A percentile compares a stretch with the other conserved stretches of the same genome.
Evolutionary conservation across 148 eudicot species (phyloP).

Genomic region (Diospyros kaki): DNA sequence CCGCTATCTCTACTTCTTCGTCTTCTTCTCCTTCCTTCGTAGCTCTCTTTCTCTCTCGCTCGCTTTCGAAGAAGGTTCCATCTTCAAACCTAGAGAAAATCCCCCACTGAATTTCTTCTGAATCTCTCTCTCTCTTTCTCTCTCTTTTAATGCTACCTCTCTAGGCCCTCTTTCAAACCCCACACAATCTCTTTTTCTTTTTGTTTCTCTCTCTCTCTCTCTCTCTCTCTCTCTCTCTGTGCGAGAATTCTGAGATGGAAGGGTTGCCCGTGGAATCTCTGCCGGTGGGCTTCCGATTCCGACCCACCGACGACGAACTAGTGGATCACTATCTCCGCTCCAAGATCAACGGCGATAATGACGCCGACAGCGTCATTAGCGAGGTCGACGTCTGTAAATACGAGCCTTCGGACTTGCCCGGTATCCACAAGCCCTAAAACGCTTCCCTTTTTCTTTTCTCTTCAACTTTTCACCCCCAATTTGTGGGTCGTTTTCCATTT

Average conservation of each 20-base stretch:
- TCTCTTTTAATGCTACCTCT: background rate
- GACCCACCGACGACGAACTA: slow-evolving; percentile 86
- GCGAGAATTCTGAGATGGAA: slow-evolving; percentile 11
- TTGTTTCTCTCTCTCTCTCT: background rate
- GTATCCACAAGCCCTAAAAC: slow-evolving; percentile 20
- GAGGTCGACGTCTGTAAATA: slow-evolving; percentile 88
- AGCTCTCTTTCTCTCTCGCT: too few relatives aligned
- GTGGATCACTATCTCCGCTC: slow-evolving; percentile 67
- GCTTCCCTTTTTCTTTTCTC: background rate
- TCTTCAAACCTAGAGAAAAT: too few relatives aligned
- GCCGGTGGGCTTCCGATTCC: slow-evolving; percentile 84
- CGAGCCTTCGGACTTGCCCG: slow-evolving; percentile 96
- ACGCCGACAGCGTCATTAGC: slow-evolving; percentile 56
- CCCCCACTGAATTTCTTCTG: background rate
- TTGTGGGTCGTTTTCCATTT: background rate
- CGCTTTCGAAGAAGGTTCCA: too few relatives aligned
- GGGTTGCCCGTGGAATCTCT: slow-evolving; percentile 40
- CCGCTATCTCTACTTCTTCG: too few relatives aligned
- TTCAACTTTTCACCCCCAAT: background rate
- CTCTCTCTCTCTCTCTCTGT: background rate
- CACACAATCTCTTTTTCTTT: background rate
- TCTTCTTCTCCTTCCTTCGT: too few relatives aligned
- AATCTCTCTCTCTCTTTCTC: background rate
- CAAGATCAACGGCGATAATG: slow-evolving; percentile 73
- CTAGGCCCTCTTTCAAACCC: background rate